These are phyloP conservation scores for Porphyra umbilicalis DNA, from an alignment of 31 red algal species.

Conservation along the genomic window DNA sequence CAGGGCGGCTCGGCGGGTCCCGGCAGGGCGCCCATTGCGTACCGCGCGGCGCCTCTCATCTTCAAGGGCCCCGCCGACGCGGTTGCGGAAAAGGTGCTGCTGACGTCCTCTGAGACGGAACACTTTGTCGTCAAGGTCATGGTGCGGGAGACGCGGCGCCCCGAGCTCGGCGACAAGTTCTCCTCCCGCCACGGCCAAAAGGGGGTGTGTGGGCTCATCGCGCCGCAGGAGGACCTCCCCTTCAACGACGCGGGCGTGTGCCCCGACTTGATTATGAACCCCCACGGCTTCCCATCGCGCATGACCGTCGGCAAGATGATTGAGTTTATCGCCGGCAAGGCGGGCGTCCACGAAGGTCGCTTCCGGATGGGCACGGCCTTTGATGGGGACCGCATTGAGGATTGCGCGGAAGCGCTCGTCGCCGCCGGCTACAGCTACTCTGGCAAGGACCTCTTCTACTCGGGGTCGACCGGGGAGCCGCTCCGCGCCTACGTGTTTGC, in stretches of 20 bases:
- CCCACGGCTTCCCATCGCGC: slow-evolving; percentile 94
- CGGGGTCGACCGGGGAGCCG: slow-evolving; percentile 87
- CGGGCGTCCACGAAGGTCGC: slow-evolving; percentile 74
- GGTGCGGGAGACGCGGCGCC: slow-evolving; percentile 78
- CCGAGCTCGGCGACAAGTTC: slow-evolving; percentile 95
- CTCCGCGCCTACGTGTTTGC: slow-evolving; percentile 79
- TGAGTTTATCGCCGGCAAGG: slow-evolving; percentile 96
- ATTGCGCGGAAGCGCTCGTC: slow-evolving; percentile 61
- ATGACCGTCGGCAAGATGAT: slow-evolving; percentile 99
- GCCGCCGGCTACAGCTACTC: slow-evolving; percentile 67
- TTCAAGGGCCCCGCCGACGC: slow-evolving; percentile 43
- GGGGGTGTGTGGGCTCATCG: slow-evolving; percentile 93
- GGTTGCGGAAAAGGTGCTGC: slow-evolving; percentile 65
- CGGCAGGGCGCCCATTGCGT: slow-evolving; percentile 9
- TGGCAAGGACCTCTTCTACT: slow-evolving; percentile 91
- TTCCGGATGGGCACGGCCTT: slow-evolving; percentile 88
- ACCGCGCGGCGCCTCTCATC: slow-evolving; percentile 38
- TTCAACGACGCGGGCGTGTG: slow-evolving; percentile 86
- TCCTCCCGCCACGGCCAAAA: slow-evolving; percentile 98
- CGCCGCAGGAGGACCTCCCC: slow-evolving; percentile 88
- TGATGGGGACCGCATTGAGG: slow-evolving; percentile 68
- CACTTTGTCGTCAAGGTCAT: slow-evolving; percentile 79
- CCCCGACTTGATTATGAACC: slow-evolving; percentile 98
- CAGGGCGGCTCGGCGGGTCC: slow-evolving; percentile 15
- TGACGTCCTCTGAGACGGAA: slow-evolving; percentile 56